Evolutionary conservation across 2,329 filamentous ascomycete genomes (phyloP).

Genomic region (Myriosclerotinia duriaeana): DNA sequence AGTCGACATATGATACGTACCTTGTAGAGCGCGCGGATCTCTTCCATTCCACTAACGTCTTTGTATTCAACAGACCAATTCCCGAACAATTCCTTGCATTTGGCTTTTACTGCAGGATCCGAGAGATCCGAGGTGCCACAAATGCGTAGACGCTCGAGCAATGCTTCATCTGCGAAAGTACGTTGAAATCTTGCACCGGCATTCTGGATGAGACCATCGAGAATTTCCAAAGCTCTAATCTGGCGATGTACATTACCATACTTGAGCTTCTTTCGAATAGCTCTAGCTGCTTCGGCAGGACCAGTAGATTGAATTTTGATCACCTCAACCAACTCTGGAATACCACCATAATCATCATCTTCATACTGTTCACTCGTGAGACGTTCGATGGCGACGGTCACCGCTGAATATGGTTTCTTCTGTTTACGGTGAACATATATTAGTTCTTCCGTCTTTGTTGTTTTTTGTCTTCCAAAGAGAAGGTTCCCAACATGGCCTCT

Average conservation of each 20-base stretch:
- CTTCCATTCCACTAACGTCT: conserved; percentile 73
- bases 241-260: conserved; percentile 95
- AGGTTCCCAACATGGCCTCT: conserved; percentile 19
- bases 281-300: conserved; percentile 83
- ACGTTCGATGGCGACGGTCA: conserved; percentile 88
- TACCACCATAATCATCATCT: conserved; percentile 86
- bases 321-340: conserved; percentile 91
- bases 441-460: conserved; percentile 22
- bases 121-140: conserved; percentile 82
- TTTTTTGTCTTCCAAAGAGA: conserved; percentile 17
- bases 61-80: conserved; percentile 86
- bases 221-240: conserved; percentile 79
- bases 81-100: conserved; percentile 82
- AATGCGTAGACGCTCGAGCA: conserved; percentile 86
- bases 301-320: conserved; percentile 86
- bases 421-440: conserved; percentile 38
- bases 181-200: conserved; percentile 84
- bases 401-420: conserved; percentile 88
- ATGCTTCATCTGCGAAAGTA: conserved; percentile 82
- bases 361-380: conserved; percentile 87
- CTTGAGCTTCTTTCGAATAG: conserved; percentile 96
- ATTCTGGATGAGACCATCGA: conserved; percentile 94
- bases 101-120: conserved; percentile 80
- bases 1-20: conserved; percentile 40
- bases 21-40: conserved; percentile 75